phyloP scores from a whole-genome alignment of 192 early-diverging fungal genomes.

The Backusella parvicylindrica region DNA sequence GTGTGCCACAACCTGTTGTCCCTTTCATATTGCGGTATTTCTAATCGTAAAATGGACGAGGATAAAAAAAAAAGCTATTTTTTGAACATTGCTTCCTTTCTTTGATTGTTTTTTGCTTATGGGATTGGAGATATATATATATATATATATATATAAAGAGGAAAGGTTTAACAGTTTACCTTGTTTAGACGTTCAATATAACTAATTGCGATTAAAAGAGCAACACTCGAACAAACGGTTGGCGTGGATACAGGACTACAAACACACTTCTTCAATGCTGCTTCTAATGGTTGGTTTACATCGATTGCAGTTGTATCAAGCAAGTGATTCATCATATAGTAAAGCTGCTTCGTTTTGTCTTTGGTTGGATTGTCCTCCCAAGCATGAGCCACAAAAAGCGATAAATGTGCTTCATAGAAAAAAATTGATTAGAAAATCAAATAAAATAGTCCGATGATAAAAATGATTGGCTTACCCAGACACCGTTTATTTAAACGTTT shows the following conservation, averaged over 20 bases:
- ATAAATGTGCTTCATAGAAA: conserved; percentile 9
- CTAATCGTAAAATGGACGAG: neutral
- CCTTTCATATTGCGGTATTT: conserved; percentile 41
- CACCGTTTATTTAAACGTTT: neutral
- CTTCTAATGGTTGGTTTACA: conserved; percentile 6
- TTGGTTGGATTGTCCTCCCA: conserved; percentile 10
- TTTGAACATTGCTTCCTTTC: neutral
- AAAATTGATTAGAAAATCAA: neutral
- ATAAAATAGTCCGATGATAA: neutral
- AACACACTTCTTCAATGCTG: conserved; percentile 10
- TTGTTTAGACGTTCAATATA: conserved; percentile 44
- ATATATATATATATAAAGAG: neutral
- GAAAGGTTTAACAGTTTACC: conserved; percentile 4
- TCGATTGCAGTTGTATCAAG: conserved; percentile 9
- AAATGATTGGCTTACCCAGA: neutral
- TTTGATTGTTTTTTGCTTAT: neutral
- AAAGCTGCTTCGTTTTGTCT: neutral
- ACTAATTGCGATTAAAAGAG: conserved; percentile 40
- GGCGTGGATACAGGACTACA: conserved; percentile 17
- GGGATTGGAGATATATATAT: neutral
- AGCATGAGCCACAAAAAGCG: conserved; percentile 4
- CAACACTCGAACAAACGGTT: conserved; percentile 36
- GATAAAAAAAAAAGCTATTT: neutral
- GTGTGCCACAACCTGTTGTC: conserved; percentile 39
- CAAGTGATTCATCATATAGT: conserved; percentile 12